phyloP scores from a whole-genome alignment of 1,284 basidiomycete genomes.

The Ustilago shanxiensis region DNA sequence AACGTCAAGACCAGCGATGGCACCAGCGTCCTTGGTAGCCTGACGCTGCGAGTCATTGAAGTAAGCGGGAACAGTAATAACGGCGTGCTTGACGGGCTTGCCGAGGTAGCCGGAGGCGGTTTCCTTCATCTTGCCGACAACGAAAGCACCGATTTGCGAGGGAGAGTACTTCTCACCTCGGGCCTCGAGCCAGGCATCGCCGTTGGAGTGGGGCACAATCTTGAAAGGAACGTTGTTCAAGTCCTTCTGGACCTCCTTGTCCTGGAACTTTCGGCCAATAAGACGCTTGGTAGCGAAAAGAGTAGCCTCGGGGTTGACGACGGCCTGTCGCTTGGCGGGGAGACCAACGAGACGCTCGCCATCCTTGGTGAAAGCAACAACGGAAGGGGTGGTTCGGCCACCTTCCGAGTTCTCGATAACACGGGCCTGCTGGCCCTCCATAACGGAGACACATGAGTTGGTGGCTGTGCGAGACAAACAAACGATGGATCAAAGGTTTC shows the following conservation, averaged over 20 bases:
- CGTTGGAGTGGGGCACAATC: conserved; percentile 78
- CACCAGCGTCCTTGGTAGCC: conserved; percentile 97
- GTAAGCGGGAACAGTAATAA: conserved; percentile 96
- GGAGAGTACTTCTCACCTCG: conserved; percentile 76
- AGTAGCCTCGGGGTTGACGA: conserved; percentile 83
- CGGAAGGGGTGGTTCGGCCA: conserved; percentile 96
- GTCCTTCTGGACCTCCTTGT: conserved; percentile 93
- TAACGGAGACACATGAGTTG: conserved; percentile 72
- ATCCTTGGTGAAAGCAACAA: conserved; percentile 95
- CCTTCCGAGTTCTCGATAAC: conserved; percentile 99
- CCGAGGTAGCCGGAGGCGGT: conserved; percentile 92
- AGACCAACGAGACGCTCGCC: conserved; percentile 83
- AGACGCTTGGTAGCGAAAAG: conserved; percentile 89
- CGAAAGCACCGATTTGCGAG: conserved; percentile 80
- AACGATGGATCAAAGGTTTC: background rate
- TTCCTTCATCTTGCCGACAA: conserved; percentile 94
- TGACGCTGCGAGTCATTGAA: conserved; percentile 99
- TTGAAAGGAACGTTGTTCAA: conserved; percentile 80
- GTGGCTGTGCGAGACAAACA: conserved; percentile 45
- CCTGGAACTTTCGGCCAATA: conserved; percentile 92
- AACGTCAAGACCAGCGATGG: conserved; percentile 95
- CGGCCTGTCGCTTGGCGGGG: conserved; percentile 96
- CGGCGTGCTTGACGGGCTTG: conserved; percentile 90
- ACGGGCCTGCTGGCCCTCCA: conserved; percentile 89
- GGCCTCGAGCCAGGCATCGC: conserved; percentile 81